Evolutionary conservation across 176 grass and related monocot species (phyloP).

Genomic region (Lolium rigidum): DNA sequence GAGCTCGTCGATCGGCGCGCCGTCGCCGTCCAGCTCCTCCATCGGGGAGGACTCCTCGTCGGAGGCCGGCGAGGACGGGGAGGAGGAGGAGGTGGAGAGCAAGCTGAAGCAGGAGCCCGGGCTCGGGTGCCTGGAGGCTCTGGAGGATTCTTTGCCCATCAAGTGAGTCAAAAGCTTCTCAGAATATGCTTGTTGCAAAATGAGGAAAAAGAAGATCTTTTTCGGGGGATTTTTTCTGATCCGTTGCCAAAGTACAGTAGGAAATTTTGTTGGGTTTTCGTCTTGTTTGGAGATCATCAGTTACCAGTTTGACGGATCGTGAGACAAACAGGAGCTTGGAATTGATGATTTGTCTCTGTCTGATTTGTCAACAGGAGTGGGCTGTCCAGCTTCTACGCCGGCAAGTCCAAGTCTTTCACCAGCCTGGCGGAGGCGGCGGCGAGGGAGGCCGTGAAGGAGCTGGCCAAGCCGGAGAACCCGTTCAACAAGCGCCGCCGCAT

Average conservation of each 20-base stretch:
- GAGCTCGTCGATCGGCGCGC: constrained; percentile 46
- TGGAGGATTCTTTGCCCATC: constrained; percentile 70
- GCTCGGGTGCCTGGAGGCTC: constrained; percentile 49
- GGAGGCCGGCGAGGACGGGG: constrained; percentile 40
- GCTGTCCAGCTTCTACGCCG: constrained; percentile 83
- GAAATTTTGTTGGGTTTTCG: neutral
- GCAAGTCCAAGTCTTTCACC: constrained; percentile 85
- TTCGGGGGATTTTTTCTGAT: neutral
- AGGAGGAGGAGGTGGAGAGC: constrained; percentile 57
- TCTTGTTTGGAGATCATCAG: neutral
- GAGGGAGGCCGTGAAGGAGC: constrained; percentile 49
- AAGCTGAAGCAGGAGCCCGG: constrained; percentile 46
- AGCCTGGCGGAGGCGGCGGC: constrained; percentile 65
- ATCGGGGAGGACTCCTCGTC: constrained; percentile 59
- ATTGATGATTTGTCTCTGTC: neutral
- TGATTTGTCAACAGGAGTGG: constrained; percentile 49
- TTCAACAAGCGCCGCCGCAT: constrained; percentile 90
- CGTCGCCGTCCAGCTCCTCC: constrained; percentile 58
- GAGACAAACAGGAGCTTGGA: neutral
- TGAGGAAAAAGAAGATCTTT: neutral
- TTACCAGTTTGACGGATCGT: neutral
- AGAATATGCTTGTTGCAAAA: constrained; percentile 12
- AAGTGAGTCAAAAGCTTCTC: constrained; percentile 56
- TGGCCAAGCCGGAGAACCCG: constrained; percentile 83
- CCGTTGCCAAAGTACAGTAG: neutral